phyloP scores from a whole-genome alignment of 1,284 basidiomycete genomes.

The Austropuccinia psidii region DNA sequence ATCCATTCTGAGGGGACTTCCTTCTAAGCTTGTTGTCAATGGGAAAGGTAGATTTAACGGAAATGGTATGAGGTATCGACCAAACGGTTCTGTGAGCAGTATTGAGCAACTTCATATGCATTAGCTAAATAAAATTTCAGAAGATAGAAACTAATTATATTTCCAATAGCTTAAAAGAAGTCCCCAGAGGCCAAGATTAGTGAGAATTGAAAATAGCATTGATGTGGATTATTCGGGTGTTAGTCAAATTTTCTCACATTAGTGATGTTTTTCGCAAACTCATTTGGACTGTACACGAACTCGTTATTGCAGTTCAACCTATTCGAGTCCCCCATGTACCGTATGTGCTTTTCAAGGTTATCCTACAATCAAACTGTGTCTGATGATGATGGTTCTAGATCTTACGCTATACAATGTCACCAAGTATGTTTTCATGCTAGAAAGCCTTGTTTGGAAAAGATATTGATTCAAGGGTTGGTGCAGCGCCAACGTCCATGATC shows the following conservation, averaged over 20 bases:
- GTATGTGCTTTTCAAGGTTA: not conserved
- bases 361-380: not conserved
- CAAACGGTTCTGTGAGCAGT: not conserved
- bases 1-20: not conserved
- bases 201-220: conserved; percentile 14
- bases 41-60: conserved; percentile 7
- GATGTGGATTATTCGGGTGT: conserved; percentile 30
- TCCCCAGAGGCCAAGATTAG: conserved; percentile 12
- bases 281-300: not conserved
- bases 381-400: too few species aligned
- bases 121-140: not conserved
- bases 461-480: too few species aligned
- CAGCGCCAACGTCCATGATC: conserved; percentile 21
- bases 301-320: not conserved
- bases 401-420: too few species aligned
- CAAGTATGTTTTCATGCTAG: too few species aligned
- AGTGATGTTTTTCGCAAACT: not conserved
- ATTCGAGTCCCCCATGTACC: conserved; percentile 16
- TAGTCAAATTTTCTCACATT: not conserved
- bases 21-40: conserved; percentile 4
- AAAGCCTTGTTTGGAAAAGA: too few species aligned
- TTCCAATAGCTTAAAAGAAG: not conserved
- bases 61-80: conserved; percentile 21
- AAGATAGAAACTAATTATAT: too few species aligned
- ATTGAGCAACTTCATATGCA: not conserved